Base-by-base conservation (phyloP, 768 basidiomycete genomes). In the Amanita pallidorosea region DNA sequence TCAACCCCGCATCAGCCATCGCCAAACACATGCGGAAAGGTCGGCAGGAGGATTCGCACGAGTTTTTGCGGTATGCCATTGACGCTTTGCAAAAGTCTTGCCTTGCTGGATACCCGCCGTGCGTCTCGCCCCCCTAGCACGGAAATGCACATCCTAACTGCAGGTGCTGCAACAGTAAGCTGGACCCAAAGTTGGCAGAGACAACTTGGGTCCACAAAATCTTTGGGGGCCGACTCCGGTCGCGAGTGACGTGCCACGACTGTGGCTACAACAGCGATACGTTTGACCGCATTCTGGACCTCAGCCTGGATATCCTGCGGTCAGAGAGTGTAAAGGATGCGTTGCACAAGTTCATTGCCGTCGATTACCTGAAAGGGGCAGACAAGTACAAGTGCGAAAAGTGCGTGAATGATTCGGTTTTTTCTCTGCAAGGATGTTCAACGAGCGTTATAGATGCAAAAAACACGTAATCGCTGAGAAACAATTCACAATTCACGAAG, bases 381-480 rank as follows among this genome's bases (percentile, higher is more conserved):
- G 91, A 99, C 72, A 94, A 94, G 69, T 99, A 99, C 67, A 91
- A 94, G 63, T 99, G 96, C 66, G 96, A 99, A 68, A 97, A 91
- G 92, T 96, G 62, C 59, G 88, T 75, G 34, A 29, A 34, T 29
- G 15, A 4, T 25, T 25, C 8, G 3, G 4, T 13, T 4, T 13
- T 4, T n/a, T 31, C 7, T 15, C 3, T 35, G 35, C 12, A 33
- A 12, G 13, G 17, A 37, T 17, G 9, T 25, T 25, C 12, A 18
- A 17, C 15, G n/a, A 9, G 13, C 25, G 9, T 45, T 33, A 3
- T 57, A 96, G 94, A 61, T 99, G 96, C 73, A 94, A 95, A 65
- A 87, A 83, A 62, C 78, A 83, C 45, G 93, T 97, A 49, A 76
- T 79, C 50, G 96, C 96, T 2, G 83, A 88, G 59, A 99, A 99